Evolutionary conservation across 78 protist genomes (phyloP).

Genomic region (Thecamonas trahens): DNA sequence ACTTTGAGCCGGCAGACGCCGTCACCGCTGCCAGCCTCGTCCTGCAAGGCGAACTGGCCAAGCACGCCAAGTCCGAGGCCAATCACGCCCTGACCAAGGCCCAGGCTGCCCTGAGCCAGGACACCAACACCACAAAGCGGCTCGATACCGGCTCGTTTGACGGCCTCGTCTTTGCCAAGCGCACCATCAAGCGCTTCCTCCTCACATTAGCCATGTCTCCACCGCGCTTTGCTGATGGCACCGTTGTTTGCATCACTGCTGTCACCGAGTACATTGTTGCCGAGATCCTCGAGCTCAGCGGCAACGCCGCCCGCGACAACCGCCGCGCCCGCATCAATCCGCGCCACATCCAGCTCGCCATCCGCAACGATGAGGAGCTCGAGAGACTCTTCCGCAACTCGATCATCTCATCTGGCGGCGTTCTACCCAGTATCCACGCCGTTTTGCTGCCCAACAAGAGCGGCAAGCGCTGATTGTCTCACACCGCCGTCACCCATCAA

Average conservation of each 20-base stretch:
- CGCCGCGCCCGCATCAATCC: constrained; percentile 89
- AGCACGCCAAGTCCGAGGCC: too few species aligned
- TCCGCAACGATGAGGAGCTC: constrained; percentile 94
- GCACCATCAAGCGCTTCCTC: constrained; percentile 67
- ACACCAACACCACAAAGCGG: too few species aligned
- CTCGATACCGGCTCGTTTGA: too few species aligned
- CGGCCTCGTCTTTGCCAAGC: too few species aligned
- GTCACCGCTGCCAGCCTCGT: too few species aligned
- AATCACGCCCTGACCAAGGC: too few species aligned
- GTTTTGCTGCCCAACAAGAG: constrained; percentile 63
- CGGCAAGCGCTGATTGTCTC: too few species aligned
- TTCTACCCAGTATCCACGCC: constrained; percentile 84
- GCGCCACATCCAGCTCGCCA: constrained; percentile 90
- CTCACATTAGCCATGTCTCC: constrained; percentile 69
- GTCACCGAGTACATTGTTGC: constrained; percentile 93
- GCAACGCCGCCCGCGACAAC: constrained; percentile 87
- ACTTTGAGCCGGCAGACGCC: too few species aligned
- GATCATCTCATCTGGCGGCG: constrained; percentile 92
- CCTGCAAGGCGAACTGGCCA: too few species aligned
- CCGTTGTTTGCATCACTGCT: constrained; percentile 93
- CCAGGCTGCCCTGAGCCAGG: too few species aligned
- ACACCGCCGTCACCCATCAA: too few species aligned
- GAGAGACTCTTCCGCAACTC: constrained; percentile 78
- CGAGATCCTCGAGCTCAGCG: constrained; percentile 93
- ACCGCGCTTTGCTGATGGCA: constrained; percentile 78